Evolutionary conservation across 2,329 filamentous ascomycete genomes (phyloP), one percentile per base, ranked within the genome.

Genomic region (Fusarium sp.): DNA sequence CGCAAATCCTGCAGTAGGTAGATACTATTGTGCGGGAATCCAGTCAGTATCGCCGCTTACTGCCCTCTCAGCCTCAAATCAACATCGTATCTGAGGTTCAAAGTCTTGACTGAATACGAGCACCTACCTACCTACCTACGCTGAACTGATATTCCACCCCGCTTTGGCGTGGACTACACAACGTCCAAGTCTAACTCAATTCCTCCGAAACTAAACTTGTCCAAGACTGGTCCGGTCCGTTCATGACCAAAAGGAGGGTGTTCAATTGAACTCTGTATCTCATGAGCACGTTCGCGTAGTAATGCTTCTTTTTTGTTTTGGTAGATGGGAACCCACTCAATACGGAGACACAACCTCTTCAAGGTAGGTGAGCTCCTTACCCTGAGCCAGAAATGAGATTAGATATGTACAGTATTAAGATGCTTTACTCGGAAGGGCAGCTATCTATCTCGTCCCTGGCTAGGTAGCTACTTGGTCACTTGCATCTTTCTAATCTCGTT

Each of bases 191-290:
- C 54, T 54, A 51, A 28, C 59, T 64, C 52, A 45, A 57, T 63
- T 64, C 37, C 37, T 63, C 61, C 59, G 34, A 36, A 31, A 45
- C 64, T 46, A 49, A 47, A 41, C 51, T 59, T 26, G 41, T 13
- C 45, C 51, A 51, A 56, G 36, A 49, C 28, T 46, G 44, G 36
- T 31, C 31, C 18, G 44, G 36, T 31, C 31, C 18, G 37, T 66
- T 56, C 52, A 52, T 63, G 66, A 50, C 53, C 67, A 46, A 56
- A 70, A 57, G 53, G n/a, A n/a, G 67, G 67, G 66, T 62, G 66
- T 37, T 67, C 38, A 69, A 52, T 67, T 65, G 54, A 62, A 41
- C n/a, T 41, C 33, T 37, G 31, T 50, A 54, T 64, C 44, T 61
- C 38, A 34, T 50, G 31, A 38, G 20, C 40, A 55, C 47, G 37